These are phyloP conservation scores for Hypoxylon sp. DNA, from an alignment of 2,329 filamentous ascomycete species.

Conservation along the genomic window DNA sequence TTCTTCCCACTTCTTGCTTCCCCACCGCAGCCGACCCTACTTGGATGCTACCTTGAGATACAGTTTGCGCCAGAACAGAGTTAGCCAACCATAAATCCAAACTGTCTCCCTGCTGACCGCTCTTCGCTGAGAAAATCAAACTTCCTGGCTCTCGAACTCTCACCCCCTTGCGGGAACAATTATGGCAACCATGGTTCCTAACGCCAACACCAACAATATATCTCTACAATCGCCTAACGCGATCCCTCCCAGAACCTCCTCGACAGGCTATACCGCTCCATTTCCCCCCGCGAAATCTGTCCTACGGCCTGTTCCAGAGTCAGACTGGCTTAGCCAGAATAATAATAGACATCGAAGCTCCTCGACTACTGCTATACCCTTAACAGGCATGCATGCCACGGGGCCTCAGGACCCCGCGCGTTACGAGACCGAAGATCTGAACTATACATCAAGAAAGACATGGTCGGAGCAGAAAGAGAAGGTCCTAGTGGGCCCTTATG, in stretches of 20 bases:
- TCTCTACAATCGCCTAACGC: conserved; percentile 70
- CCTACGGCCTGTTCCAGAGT: conserved; percentile 71
- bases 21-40: conserved; percentile 13
- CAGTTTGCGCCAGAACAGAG: conserved; percentile 29
- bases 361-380: conserved; percentile 44
- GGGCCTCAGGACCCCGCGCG: conserved; percentile 65
- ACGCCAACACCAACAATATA: conserved; percentile 35
- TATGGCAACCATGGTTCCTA: conserved; percentile 41
- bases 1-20: neutral
- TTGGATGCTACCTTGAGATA: conserved; percentile 18
- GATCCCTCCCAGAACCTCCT: conserved; percentile 82
- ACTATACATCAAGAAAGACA: conserved; percentile 65
- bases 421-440: conserved; percentile 70
- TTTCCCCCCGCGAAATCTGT: conserved; percentile 58
- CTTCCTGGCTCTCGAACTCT: neutral
- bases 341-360: conserved; percentile 53
- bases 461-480: conserved; percentile 84
- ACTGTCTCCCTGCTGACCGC: neutral
- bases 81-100: conserved; percentile 37
- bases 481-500: conserved; percentile 82
- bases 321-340: conserved; percentile 70
- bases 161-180: conserved; percentile 8
- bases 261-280: conserved; percentile 65
- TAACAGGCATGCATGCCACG: conserved; percentile 58
- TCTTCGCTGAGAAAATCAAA: conserved; percentile 1